Percentiles rank a stretch among this genome's conserved stretches.
Conservation (phyloP, 139 green algal genomes). For the Mychonastes homosphaera region DNA sequence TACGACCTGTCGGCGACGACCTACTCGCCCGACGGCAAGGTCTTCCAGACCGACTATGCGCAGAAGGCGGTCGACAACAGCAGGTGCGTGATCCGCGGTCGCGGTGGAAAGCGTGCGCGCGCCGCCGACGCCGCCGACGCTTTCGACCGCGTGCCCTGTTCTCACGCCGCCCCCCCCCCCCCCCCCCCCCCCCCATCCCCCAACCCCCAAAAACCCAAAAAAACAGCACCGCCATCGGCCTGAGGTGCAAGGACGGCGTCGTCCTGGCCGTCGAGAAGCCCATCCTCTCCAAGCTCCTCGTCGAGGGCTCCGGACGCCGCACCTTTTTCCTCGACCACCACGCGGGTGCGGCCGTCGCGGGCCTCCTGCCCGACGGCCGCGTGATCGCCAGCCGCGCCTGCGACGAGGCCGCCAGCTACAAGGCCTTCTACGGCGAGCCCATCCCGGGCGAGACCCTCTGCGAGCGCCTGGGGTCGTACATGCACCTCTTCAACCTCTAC, state of each 20-base stretch:
- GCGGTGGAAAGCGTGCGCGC: background rate
- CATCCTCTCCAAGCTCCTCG: slow-evolving; percentile 91
- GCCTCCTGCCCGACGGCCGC: slow-evolving; percentile 69
- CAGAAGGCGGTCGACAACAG: slow-evolving; percentile 97
- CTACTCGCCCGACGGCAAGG: slow-evolving; percentile 90
- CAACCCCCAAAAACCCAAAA: background rate
- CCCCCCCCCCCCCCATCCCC: background rate
- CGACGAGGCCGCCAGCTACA: slow-evolving; percentile 39
- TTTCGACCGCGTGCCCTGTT: background rate
- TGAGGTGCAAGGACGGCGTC: slow-evolving; percentile 93
- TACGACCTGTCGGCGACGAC: slow-evolving; percentile 96
- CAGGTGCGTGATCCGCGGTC: slow-evolving; percentile 46
- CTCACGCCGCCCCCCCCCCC: background rate
- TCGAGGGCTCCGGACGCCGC: slow-evolving; percentile 73
- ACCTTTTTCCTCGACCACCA: slow-evolving; percentile 81
- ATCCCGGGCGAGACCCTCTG: slow-evolving; percentile 85
- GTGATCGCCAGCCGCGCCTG: slow-evolving; percentile 74
- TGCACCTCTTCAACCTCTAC: slow-evolving; percentile 97
- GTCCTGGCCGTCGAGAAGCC: slow-evolving; percentile 93
- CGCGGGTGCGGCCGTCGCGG: slow-evolving; percentile 67
- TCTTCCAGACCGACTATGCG: slow-evolving; percentile 98
- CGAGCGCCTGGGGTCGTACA: slow-evolving; percentile 82
- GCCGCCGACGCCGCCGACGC: background rate
- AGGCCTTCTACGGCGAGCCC: slow-evolving; percentile 77
- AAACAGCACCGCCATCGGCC: slow-evolving; percentile 81